Percentiles rank a stretch among this genome's conserved stretches.
These are phyloP conservation scores for Clathrospora elynae DNA, from an alignment of 2,329 filamentous ascomycete genomes.

Conservation along the genomic window DNA sequence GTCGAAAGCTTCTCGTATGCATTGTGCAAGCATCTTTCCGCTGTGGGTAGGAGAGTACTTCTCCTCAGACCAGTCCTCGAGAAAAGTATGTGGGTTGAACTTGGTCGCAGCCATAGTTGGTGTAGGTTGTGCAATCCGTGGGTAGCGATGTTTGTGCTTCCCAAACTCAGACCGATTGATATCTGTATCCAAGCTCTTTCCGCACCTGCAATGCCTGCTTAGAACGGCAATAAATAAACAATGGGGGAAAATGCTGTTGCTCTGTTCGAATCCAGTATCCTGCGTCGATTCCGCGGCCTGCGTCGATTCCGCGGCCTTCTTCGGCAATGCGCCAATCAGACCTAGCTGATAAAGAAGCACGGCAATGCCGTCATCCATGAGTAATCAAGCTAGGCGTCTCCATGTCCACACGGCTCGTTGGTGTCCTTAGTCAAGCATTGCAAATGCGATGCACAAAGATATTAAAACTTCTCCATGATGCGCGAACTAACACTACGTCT, in stretches of 20 bases:
- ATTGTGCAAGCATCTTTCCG: conserved; percentile 48
- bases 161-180: neutral
- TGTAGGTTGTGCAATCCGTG: neutral
- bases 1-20: conserved; percentile 55
- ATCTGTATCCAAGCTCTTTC: conserved; percentile 2
- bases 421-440: conserved; percentile 43
- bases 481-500: conserved; percentile 29
- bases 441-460: conserved; percentile 33
- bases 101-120: conserved; percentile 30
- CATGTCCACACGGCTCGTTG: conserved; percentile 3
- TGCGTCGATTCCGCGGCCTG: neutral
- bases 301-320: conserved; percentile 8
- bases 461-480: conserved; percentile 31
- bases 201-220: conserved; percentile 2
- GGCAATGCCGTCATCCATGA: conserved; percentile 38
- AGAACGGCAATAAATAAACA: conserved; percentile 11
- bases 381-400: conserved; percentile 27
- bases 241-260: conserved; percentile 1
- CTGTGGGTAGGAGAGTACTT: conserved; percentile 34
- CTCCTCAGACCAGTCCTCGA: conserved; percentile 51
- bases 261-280: neutral
- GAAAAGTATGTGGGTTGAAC: conserved; percentile 55
- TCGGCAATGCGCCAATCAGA: conserved; percentile 33
- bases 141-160: neutral
- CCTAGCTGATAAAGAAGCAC: conserved; percentile 20